Evolutionary conservation across 805 yeast species (phyloP), one percentile per base, ranked within the genome.

Genomic region (Myxozyma neglecta): DNA sequence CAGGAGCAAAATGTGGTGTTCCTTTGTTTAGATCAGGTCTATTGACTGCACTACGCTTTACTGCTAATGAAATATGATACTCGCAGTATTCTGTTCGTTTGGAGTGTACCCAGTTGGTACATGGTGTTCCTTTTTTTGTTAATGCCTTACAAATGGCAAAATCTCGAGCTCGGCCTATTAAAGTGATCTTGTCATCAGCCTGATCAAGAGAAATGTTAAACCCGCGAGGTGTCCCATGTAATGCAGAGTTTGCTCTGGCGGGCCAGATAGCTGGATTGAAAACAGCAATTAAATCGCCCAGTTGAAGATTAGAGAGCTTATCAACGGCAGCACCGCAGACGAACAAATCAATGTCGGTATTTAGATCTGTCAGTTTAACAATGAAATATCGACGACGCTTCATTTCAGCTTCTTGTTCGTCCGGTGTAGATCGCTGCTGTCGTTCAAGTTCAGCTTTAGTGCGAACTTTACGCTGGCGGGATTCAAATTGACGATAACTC

Each of bases 281-380:
- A 0, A 93, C 70, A 0, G 87, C 88, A 10, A 92, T 73, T 0
- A 92, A 74, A 62, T 88, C 90, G 0, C 98, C 97, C 1, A 84
- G 78, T 56, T 84, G 77, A 1, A 91, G 69, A 65, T 88, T 90
- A 85, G 89, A 89, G 72, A 84, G 88, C 70, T 82, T 83, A 24
- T 83, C 82, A 64, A 86, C 86, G 4, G 90, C 88, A 16, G 79
- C 75, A 0, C 86, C 91, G 70, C 88, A 86, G 2, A 92, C 72
- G 59, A 84, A 81, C 6, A 90, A 70, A 51, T 84, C 83, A 1
- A 91, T 72, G 1, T 82, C 81, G 55, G 80, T 81, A 56, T 79
- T 79, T 69, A 91, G 86, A 70, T 89, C 88, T 0, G 96, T 88
- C 2, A 93, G 68, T 1, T 83, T 80, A 20, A 91, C 59, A 59